These are phyloP conservation scores for Porcisia hertigi DNA, from an alignment of 208 protist genomes.

Conservation along the genomic window DNA sequence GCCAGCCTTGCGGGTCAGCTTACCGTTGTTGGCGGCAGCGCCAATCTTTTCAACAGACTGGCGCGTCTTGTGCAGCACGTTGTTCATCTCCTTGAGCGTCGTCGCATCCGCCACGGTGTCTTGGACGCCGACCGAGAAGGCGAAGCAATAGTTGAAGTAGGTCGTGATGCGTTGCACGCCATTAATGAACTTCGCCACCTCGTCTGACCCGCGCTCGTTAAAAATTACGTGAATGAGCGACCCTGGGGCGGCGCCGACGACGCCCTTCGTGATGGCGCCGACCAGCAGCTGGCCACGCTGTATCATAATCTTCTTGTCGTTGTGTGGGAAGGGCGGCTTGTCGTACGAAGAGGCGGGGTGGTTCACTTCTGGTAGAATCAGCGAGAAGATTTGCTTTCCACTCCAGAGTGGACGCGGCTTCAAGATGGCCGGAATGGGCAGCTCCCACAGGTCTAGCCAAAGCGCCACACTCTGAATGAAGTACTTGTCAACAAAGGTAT, in stretches of 20 bases:
- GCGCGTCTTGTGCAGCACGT: slow-evolving; percentile 90
- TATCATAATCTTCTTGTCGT: slow-evolving; percentile 90
- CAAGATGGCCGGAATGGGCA: slow-evolving; percentile 98
- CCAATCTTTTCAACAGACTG: slow-evolving; percentile 93
- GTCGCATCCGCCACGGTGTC: slow-evolving; percentile 97
- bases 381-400: slow-evolving; percentile 99
- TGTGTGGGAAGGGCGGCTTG: slow-evolving; percentile 75
- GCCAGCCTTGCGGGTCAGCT: slow-evolving; percentile 95
- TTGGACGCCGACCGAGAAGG: slow-evolving; percentile 98
- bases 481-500: slow-evolving; percentile 97
- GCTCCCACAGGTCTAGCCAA: slow-evolving; percentile 95
- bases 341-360: slow-evolving; percentile 60
- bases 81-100: slow-evolving; percentile 92
- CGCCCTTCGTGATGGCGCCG: slow-evolving; percentile 92
- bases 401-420: slow-evolving; percentile 98
- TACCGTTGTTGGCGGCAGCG: slow-evolving; percentile 89
- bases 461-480: slow-evolving; percentile 98
- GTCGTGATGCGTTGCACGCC: slow-evolving; percentile 97
- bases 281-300: slow-evolving; percentile 92
- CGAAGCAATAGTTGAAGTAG: slow-evolving; percentile 96
- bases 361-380: slow-evolving; percentile 97
- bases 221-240: slow-evolving; percentile 97
- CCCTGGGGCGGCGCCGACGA: slow-evolving; percentile 84
- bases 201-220: slow-evolving; percentile 97
- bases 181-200: slow-evolving; percentile 90